Conservation (phyloP, 179 eudicot species). For the Carnegiea gigantea region DNA sequence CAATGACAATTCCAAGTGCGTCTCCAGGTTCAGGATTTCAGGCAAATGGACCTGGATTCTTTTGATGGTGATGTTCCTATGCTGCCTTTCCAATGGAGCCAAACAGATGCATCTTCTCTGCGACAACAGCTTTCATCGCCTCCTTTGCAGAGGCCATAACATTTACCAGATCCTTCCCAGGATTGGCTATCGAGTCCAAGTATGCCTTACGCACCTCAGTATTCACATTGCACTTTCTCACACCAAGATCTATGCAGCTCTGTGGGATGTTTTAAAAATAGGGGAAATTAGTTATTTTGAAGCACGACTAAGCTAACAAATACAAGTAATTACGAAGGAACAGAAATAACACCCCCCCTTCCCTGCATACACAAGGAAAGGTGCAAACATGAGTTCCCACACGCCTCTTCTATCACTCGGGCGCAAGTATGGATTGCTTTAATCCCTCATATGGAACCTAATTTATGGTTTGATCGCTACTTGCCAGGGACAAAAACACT, state of each 20-base stretch:
- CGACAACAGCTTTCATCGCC: constrained; percentile 87
- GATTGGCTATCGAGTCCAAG: constrained; percentile 65
- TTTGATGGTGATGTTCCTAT: constrained; percentile 8
- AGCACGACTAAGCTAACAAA: no score
- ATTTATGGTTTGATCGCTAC: no score
- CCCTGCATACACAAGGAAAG: no score
- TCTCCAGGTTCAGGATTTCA: neutral
- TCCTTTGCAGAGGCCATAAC: constrained; percentile 83
- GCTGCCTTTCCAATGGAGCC: constrained; percentile 83
- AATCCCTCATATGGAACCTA: no score
- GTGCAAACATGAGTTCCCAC: no score
- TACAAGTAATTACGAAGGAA: no score
- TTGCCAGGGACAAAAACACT: no score
- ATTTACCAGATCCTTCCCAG: constrained; percentile 69
- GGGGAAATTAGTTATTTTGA: no score
- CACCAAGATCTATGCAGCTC: constrained; percentile 84
- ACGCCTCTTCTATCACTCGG: no score
- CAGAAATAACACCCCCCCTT: no score
- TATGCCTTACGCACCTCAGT: constrained; percentile 93
- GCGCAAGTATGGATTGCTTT: no score
- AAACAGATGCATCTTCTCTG: constrained; percentile 89
- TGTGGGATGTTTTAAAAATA: constrained; percentile 23
- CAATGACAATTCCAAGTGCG: neutral
- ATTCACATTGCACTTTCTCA: constrained; percentile 95
- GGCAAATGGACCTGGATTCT: neutral